phyloP scores from a whole-genome alignment of 164 flowering plant genomes.

The Macadamia integrifolia region DNA sequence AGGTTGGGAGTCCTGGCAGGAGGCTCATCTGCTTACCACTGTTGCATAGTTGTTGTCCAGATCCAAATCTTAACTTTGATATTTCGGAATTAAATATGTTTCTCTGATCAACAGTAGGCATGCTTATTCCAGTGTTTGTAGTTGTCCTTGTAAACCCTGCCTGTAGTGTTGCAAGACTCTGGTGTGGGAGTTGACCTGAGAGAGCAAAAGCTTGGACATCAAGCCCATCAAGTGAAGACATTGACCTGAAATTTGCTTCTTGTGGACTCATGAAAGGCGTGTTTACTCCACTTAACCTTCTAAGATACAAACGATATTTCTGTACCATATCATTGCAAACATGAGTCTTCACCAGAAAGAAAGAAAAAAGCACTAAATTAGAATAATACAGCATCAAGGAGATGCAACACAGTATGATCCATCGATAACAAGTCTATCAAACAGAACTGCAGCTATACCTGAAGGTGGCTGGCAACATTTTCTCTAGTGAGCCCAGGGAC shows the following conservation, averaged over 20 bases:
- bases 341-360: not conserved
- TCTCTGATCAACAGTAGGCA: slow-evolving; percentile 60
- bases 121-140: slow-evolving; percentile 36
- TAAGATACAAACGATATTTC: slow-evolving; percentile 87
- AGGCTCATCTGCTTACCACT: slow-evolving; percentile 45
- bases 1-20: slow-evolving; percentile 74
- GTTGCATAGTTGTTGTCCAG: slow-evolving; percentile 28
- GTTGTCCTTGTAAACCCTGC: slow-evolving; percentile 51
- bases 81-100: slow-evolving; percentile 59
- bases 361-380: not conserved
- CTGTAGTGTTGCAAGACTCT: slow-evolving; percentile 65
- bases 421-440: not conserved
- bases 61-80: slow-evolving; percentile 47
- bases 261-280: slow-evolving; percentile 43
- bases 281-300: slow-evolving; percentile 66
- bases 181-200: slow-evolving; percentile 60
- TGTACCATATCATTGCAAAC: slow-evolving; percentile 27
- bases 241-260: slow-evolving; percentile 46
- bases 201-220: slow-evolving; percentile 72
- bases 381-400: not conserved
- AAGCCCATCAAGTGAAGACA: slow-evolving; percentile 51
- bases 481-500: slow-evolving; percentile 95
- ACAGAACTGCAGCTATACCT: slow-evolving; percentile 41
- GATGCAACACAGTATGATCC: not conserved
- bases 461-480: slow-evolving; percentile 98